These are phyloP conservation scores for Vicia villosa DNA, from an alignment of 306 rosid genomes.

Conservation along the genomic window DNA sequence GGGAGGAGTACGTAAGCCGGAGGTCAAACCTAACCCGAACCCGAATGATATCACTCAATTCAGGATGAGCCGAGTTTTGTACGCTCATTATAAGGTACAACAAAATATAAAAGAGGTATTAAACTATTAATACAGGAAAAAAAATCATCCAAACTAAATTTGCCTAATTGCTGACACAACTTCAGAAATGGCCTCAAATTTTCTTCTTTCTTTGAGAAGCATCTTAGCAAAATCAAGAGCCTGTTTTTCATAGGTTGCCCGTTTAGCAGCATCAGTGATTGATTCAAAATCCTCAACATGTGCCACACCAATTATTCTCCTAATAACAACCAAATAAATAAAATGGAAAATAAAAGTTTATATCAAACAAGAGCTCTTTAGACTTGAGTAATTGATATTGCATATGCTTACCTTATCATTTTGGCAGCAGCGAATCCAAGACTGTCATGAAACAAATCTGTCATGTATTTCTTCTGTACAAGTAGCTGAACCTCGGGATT, in stretches of 20 bases:
- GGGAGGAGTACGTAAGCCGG: too few relatives aligned
- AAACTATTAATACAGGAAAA: constrained; percentile 1
- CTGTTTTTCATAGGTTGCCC: constrained; percentile 67
- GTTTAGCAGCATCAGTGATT: constrained; percentile 56
- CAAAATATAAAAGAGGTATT: neutral
- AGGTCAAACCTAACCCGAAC: too few relatives aligned
- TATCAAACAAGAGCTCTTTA: neutral
- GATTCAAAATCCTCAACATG: constrained; percentile 93
- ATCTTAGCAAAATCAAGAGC: constrained; percentile 74
- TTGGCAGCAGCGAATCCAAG: constrained; percentile 92
- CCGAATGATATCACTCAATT: too few relatives aligned
- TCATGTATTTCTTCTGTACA: constrained; percentile 63
- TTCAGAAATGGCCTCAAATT: constrained; percentile 54
- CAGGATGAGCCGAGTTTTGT: too few relatives aligned
- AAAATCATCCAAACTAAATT: constrained; percentile 25
- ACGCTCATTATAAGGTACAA: neutral
- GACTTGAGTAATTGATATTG: neutral
- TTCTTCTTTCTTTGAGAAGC: constrained; percentile 75
- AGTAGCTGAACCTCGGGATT: constrained; percentile 61
- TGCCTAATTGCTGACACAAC: constrained; percentile 57
- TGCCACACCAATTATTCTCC: constrained; percentile 92
- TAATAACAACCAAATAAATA: constrained; percentile 42
- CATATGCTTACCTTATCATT: constrained; percentile 52
- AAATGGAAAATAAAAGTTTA: neutral
- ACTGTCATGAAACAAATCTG: constrained; percentile 71